Evolutionary conservation across 2,329 filamentous ascomycete genomes (phyloP).

Genomic region (Amauroascus verrucosus): DNA sequence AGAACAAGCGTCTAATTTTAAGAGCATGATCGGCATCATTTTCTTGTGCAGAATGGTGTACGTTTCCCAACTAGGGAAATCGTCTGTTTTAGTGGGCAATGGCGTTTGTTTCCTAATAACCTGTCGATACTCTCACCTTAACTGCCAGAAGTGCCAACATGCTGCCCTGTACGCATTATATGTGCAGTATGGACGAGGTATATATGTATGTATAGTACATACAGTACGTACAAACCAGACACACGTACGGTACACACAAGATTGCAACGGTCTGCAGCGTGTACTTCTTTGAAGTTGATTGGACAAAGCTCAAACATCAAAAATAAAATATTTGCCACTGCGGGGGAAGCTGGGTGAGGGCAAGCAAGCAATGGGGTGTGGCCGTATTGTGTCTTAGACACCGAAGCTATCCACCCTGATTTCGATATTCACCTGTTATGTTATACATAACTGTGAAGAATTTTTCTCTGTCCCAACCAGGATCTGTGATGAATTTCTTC

Average conservation of each 20-base stretch:
- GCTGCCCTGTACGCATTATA: no score
- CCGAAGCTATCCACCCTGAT: neutral
- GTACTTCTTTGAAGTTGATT: neutral
- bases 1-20: neutral
- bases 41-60: neutral
- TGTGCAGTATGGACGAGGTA: no score
- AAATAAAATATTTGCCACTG: constrained; percentile 5
- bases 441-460: no score
- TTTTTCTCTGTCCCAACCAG: neutral
- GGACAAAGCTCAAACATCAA: constrained; percentile 7
- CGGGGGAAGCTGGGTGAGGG: constrained; percentile 1
- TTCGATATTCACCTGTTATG: neutral
- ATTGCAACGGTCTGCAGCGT: neutral
- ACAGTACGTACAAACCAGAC: no score
- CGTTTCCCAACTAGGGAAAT: no score
- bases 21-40: constrained; percentile 1
- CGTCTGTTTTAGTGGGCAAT: no score
- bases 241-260: neutral
- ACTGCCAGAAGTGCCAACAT: no score
- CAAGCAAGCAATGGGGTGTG: neutral
- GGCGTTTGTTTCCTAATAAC: no score
- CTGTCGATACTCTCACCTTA: no score
- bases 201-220: no score
- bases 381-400: neutral
- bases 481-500: neutral